Conservation (phyloP, 805 yeast genomes). For the Debaryomyces maramus region DNA sequence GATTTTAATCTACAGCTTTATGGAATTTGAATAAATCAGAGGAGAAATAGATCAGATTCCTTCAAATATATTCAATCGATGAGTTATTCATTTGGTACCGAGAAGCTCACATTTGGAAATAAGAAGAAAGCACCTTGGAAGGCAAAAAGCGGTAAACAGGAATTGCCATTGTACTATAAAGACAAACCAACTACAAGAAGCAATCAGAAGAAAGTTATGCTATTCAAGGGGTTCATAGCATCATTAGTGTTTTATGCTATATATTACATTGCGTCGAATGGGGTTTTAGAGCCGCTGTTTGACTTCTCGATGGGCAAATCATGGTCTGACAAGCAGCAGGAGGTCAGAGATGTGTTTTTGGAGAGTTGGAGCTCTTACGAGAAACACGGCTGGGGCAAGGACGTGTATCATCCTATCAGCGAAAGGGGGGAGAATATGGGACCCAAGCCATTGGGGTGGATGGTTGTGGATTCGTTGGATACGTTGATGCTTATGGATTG, state of each 20-base stretch:
- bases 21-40: too few relatives aligned
- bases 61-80: too few relatives aligned
- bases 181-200: slow-evolving; percentile 27
- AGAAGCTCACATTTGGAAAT: slow-evolving; percentile 12
- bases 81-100: slow-evolving; percentile 6
- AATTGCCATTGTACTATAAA: slow-evolving; percentile 35
- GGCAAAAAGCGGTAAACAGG: slow-evolving; percentile 15
- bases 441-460: slow-evolving; percentile 84
- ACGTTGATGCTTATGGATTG: slow-evolving; percentile 78
- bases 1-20: too few relatives aligned
- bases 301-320: slow-evolving; percentile 2
- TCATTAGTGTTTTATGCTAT: slow-evolving; percentile 42
- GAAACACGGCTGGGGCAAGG: slow-evolving; percentile 80
- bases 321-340: slow-evolving; percentile 53
- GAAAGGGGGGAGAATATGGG: slow-evolving; percentile 73
- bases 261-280: slow-evolving; percentile 22
- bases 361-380: slow-evolving; percentile 79
- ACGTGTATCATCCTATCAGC: slow-evolving; percentile 69
- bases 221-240: slow-evolving; percentile 43
- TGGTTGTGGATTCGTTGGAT: slow-evolving; percentile 84
- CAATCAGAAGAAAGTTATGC: slow-evolving; percentile 27
- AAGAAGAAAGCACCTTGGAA: slow-evolving; percentile 15
- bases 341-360: slow-evolving; percentile 66
- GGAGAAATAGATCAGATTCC: too few relatives aligned
- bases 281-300: background rate